These are phyloP conservation scores for Pythium grandisporangium DNA, from an alignment of 352 stramenopile genomes.

Conservation along the genomic window DNA sequence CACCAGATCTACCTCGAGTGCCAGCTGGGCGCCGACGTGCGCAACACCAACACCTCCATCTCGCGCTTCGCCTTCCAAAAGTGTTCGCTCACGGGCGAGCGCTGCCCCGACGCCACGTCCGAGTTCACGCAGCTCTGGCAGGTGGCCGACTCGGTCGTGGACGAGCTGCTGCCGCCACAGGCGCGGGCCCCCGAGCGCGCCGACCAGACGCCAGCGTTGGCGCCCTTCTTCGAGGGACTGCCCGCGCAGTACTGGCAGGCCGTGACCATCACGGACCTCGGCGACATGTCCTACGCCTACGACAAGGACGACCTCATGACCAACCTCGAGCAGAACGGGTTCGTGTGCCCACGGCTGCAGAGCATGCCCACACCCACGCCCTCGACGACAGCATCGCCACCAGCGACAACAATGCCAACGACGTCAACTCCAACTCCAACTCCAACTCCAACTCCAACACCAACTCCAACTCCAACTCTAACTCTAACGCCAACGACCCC, in stretches of 20 bases:
- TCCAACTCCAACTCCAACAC: no score
- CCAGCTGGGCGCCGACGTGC: conserved; percentile 40
- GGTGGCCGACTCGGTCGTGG: no score
- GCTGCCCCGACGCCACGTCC: conserved; percentile 18
- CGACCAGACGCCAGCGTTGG: conserved; percentile 29
- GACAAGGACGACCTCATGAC: conserved; percentile 29
- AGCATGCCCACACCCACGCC: conserved; percentile 13
- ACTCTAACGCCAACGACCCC: no score
- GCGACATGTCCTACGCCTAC: conserved; percentile 54
- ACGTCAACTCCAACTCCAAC: no score
- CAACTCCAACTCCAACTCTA: no score
- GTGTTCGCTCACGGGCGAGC: conserved; percentile 17
- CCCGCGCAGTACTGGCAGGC: conserved; percentile 57
- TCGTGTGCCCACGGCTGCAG: conserved; percentile 33
- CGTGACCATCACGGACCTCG: conserved; percentile 33
- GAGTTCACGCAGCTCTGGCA: conserved; percentile 48
- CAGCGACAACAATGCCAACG: no score
- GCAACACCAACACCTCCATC: conserved; percentile 31
- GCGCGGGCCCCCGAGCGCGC: no score
- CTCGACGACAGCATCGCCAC: conserved; percentile 27
- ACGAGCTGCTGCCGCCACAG: conserved; percentile 7
- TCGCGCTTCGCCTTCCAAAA: conserved; percentile 38
- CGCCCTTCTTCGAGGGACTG: conserved; percentile 36
- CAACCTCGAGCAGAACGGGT: conserved; percentile 16
- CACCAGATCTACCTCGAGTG: conserved; percentile 60